Conservation (phyloP, 345 rosid genomes). For the Angophora floribunda region DNA sequence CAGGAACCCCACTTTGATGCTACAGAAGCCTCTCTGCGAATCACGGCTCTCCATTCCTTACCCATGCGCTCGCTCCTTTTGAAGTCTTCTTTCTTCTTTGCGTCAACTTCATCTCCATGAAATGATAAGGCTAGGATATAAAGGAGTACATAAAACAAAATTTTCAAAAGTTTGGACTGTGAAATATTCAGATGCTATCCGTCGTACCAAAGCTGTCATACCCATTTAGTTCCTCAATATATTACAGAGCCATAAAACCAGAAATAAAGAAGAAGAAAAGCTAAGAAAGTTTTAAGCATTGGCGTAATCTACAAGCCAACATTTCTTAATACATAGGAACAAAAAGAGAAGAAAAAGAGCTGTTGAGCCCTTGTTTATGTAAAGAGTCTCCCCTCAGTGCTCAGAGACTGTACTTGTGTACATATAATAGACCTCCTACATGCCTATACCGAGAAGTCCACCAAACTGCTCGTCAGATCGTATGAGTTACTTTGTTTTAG, state of each 20-base stretch:
- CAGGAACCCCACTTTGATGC: slow-evolving; percentile 31
- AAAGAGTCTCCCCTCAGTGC: not conserved
- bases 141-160: slow-evolving; percentile 21
- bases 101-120: slow-evolving; percentile 3
- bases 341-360: not conserved
- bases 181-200: slow-evolving; percentile 27
- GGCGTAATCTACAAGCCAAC: not conserved
- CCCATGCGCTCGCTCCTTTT: slow-evolving; percentile 2
- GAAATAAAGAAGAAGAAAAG: not conserved
- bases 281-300: not conserved
- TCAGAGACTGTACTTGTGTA: not conserved
- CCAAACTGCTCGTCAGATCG: not conserved
- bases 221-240: slow-evolving; percentile 9
- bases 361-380: not conserved
- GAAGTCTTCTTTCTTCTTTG: slow-evolving; percentile 3
- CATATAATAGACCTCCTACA: not conserved
- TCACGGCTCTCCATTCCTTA: slow-evolving; percentile 9
- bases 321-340: not conserved
- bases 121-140: slow-evolving; percentile 3
- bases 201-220: slow-evolving; percentile 39
- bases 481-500: not conserved
- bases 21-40: slow-evolving; percentile 19
- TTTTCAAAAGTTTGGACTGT: slow-evolving; percentile 25
- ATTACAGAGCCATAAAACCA: not conserved
- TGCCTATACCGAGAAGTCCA: not conserved